Evolutionary conservation across 2,329 filamentous ascomycete species (phyloP).

Genomic region (Colletotrichum euphorbiae): DNA sequence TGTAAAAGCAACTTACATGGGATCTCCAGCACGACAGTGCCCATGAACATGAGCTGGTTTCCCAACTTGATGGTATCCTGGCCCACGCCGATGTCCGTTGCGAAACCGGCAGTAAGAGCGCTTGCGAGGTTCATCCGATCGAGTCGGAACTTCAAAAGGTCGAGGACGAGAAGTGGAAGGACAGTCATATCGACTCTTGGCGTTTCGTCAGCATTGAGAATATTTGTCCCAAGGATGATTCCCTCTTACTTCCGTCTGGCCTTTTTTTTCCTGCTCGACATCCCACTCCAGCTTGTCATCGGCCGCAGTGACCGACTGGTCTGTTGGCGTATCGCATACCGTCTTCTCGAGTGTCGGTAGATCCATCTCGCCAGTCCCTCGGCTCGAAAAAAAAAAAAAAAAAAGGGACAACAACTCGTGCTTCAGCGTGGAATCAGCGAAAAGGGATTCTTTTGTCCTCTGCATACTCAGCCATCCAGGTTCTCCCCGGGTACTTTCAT

Average conservation of each 20-base stretch:
- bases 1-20: constrained; percentile 62
- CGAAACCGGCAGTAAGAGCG: constrained; percentile 61
- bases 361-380: constrained; percentile 1
- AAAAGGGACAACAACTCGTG: too few relatives aligned
- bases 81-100: constrained; percentile 53
- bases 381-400: not conserved
- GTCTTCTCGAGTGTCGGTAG: constrained; percentile 13
- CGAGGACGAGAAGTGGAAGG: constrained; percentile 60
- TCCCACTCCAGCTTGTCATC: constrained; percentile 38
- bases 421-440: not conserved
- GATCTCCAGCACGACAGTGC: constrained; percentile 62
- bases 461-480: constrained; percentile 32
- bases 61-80: constrained; percentile 63
- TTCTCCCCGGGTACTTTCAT: not conserved
- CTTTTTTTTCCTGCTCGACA: constrained; percentile 32
- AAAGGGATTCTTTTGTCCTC: not conserved
- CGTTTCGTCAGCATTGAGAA: not conserved
- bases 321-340: constrained; percentile 32
- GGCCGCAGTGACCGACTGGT: constrained; percentile 27
- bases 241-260: constrained; percentile 41
- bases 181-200: constrained; percentile 59
- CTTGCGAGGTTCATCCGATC: constrained; percentile 66
- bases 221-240: constrained; percentile 8
- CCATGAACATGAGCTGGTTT: constrained; percentile 65
- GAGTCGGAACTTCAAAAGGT: constrained; percentile 62